phyloP scores from a whole-genome alignment of 306 rosid species.

The Casuarina glauca region DNA sequence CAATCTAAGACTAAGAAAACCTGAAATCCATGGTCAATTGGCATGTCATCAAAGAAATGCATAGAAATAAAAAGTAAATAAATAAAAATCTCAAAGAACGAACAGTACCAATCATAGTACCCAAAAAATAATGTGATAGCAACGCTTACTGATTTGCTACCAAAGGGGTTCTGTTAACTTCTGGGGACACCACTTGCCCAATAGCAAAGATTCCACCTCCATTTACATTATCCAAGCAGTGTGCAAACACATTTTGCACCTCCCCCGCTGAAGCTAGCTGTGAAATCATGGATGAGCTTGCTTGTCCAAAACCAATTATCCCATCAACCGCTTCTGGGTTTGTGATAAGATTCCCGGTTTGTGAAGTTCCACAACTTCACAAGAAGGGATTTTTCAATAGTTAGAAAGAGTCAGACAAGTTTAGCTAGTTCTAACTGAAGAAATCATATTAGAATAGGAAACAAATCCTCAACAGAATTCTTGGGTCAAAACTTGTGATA shows the following conservation, averaged over 20 bases:
- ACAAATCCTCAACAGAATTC: not conserved
- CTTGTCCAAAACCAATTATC: constrained; percentile 90
- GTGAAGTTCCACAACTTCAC: constrained; percentile 70
- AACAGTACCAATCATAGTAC: constrained; percentile 10
- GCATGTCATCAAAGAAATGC: not conserved
- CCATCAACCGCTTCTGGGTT: constrained; percentile 66
- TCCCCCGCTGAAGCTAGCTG: constrained; percentile 82
- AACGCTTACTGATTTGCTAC: constrained; percentile 61
- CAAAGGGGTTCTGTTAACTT: constrained; percentile 55
- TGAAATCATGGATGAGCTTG: constrained; percentile 80
- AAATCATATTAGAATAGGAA: not conserved
- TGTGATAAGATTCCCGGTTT: constrained; percentile 56
- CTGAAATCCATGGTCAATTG: not conserved
- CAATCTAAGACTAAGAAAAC: not conserved
- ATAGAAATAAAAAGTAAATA: not conserved
- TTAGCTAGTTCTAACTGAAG: not conserved
- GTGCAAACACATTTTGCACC: constrained; percentile 76
- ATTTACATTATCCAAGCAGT: constrained; percentile 70
- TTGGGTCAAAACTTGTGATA: not conserved
- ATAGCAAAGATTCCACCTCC: constrained; percentile 89
- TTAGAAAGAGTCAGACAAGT: not conserved
- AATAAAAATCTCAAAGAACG: constrained; percentile 6
- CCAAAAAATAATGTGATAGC: constrained; percentile 19
- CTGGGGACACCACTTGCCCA: constrained; percentile 37
- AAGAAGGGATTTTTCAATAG: constrained; percentile 9